A percentile compares a stretch with the other conserved stretches of the same genome.
These are phyloP conservation scores for Hapsidospora chrysogenum DNA, from an alignment of 495 filamentous ascomycete genomes.

Conservation along the genomic window DNA sequence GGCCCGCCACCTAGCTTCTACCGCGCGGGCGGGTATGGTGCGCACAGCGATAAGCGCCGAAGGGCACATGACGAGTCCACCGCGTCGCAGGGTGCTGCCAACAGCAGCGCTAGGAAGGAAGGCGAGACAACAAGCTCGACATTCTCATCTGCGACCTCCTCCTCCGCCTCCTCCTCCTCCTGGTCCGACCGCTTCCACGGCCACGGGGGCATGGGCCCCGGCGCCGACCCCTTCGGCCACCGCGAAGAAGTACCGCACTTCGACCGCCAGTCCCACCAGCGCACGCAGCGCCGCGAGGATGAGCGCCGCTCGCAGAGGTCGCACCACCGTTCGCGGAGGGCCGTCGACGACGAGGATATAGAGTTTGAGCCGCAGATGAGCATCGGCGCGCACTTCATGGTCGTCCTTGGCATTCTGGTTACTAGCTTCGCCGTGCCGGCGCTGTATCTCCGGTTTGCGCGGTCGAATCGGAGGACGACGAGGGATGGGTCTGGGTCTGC, in stretches of 20 bases:
- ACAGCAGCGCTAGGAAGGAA: constrained; percentile 2
- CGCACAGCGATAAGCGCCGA: constrained; percentile 29
- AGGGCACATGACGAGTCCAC: constrained; percentile 25
- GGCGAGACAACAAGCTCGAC: neutral
- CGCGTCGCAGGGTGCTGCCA: constrained; percentile 5
- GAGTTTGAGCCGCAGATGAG: constrained; percentile 8
- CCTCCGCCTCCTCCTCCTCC: constrained; percentile 5
- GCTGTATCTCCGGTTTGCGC: too few species aligned
- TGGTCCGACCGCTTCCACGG: constrained; percentile 13
- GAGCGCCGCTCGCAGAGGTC: constrained; percentile 14
- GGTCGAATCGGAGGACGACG: too few species aligned
- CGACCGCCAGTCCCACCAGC: constrained; percentile 44
- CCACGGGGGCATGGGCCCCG: constrained; percentile 27
- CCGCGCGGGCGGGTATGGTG: constrained; percentile 55
- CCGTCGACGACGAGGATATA: constrained; percentile 1
- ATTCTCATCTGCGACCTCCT: constrained; percentile 7
- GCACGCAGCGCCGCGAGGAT: constrained; percentile 29
- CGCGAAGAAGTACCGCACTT: constrained; percentile 54
- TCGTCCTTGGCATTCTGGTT: constrained; percentile 18
- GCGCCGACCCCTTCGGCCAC: constrained; percentile 31
- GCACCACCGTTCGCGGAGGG: constrained; percentile 4
- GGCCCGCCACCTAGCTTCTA: constrained; percentile 88
- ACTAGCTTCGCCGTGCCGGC: constrained; percentile 18
- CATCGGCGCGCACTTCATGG: constrained; percentile 21
- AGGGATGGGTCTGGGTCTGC: too few species aligned